phyloP scores from a whole-genome alignment of 768 basidiomycete species.

The Fomitopsis serialis region DNA sequence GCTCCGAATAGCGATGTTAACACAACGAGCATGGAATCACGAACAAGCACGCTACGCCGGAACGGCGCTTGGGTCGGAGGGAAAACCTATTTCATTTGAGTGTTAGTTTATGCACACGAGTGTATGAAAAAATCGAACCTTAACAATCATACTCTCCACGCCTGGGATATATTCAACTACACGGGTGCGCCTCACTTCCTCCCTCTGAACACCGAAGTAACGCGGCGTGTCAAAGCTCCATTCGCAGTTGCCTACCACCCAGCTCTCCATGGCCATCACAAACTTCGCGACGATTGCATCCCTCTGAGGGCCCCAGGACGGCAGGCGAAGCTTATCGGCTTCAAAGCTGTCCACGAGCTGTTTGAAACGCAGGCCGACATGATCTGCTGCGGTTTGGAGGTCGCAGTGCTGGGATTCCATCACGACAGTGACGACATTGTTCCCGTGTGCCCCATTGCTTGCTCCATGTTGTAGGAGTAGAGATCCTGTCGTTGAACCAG shows the following conservation, averaged over 20 bases:
- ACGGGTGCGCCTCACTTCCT: slow-evolving; percentile 10
- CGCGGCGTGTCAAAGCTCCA: slow-evolving; percentile 18
- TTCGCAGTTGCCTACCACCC: slow-evolving; percentile 13
- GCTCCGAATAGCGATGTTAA: no score
- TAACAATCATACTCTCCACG: slow-evolving; percentile 8
- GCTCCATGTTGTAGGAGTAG: slow-evolving; percentile 29
- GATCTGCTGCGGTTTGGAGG: slow-evolving; percentile 22
- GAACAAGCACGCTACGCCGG: no score
- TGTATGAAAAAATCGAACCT: no score
- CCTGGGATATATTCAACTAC: slow-evolving; percentile 5
- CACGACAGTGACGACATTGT: slow-evolving; percentile 25
- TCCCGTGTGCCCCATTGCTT: slow-evolving; percentile 19
- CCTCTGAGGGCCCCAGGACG: slow-evolving; percentile 8
- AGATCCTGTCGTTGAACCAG: slow-evolving; percentile 18
- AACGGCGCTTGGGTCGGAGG: no score
- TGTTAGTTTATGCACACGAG: no score
- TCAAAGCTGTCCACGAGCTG: slow-evolving; percentile 9
- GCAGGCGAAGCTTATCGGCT: neutral
- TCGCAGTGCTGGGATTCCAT: slow-evolving; percentile 18
- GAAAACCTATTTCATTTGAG: no score
- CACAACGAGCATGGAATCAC: no score
- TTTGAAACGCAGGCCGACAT: slow-evolving; percentile 13
- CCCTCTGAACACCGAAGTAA: slow-evolving; percentile 16
- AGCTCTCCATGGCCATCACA: slow-evolving; percentile 12
- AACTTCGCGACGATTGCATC: slow-evolving; percentile 6